A percentile compares a stretch with the other conserved stretches of the same genome.
Conservation (phyloP, 1,284 basidiomycete species). For the Irpex sp. region DNA sequence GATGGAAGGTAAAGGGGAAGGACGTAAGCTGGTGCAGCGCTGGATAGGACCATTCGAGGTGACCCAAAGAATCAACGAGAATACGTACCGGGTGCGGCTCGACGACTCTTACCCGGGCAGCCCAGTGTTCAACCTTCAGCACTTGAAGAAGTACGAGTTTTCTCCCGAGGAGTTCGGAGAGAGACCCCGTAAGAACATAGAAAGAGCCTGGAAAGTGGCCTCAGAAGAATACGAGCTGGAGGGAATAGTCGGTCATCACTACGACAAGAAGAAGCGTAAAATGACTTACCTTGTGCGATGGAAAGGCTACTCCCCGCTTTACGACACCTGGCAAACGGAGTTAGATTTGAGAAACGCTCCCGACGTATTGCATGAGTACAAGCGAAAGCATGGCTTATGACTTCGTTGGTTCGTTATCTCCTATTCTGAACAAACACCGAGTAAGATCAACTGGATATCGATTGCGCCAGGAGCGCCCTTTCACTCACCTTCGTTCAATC, state of each 20-base stretch:
- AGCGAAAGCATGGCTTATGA: not conserved
- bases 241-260: slow-evolving; percentile 12
- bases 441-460: no score
- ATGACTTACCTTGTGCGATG: slow-evolving; percentile 17
- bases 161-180: slow-evolving; percentile 16
- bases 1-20: slow-evolving; percentile 23
- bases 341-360: not conserved
- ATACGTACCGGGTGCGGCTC: slow-evolving; percentile 26
- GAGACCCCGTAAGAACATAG: slow-evolving; percentile 5
- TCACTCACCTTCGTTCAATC: no score
- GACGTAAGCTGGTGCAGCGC: slow-evolving; percentile 27
- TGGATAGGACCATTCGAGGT: not conserved
- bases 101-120: slow-evolving; percentile 24
- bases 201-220: not conserved
- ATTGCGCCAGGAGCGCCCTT: not conserved
- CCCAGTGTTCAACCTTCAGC: slow-evolving; percentile 28
- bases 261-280: slow-evolving; percentile 5
- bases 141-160: slow-evolving; percentile 21
- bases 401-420: not conserved
- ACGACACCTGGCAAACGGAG: not conserved
- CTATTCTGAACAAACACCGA: not conserved
- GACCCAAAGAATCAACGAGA: slow-evolving; percentile 24
- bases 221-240: slow-evolving; percentile 21
- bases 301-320: slow-evolving; percentile 19
- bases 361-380: not conserved